Percentiles rank a stretch among this genome's conserved stretches.
These are phyloP conservation scores for Nitzschia palea DNA, from an alignment of 108 stramenopile species.

Conservation along the genomic window DNA sequence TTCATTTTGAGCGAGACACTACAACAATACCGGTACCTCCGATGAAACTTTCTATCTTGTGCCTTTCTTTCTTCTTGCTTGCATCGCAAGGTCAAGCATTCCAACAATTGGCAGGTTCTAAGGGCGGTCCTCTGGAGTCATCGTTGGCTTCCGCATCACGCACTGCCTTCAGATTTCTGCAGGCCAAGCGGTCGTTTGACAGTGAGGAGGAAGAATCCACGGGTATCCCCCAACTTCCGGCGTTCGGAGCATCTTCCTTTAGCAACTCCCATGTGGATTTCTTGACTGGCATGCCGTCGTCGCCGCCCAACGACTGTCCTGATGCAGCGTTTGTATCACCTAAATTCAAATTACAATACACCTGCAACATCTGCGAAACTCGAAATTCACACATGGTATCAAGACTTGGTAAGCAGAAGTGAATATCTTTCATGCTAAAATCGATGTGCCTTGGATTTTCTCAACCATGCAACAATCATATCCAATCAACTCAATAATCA, in stretches of 20 bases:
- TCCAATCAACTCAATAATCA: not conserved
- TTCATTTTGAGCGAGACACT: no score
- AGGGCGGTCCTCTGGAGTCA: no score
- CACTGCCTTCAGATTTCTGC: no score
- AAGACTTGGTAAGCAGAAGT: slow-evolving; percentile 30
- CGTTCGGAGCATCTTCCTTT: slow-evolving; percentile 10
- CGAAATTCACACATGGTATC: slow-evolving; percentile 60
- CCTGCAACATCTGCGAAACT: slow-evolving; percentile 71
- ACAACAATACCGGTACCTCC: no score
- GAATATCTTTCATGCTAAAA: not conserved
- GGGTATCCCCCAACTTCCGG: slow-evolving; percentile 11
- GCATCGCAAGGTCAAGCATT: no score
- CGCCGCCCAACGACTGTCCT: not conserved
- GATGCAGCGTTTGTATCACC: slow-evolving; percentile 24
- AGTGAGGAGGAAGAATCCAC: slow-evolving; percentile 6
- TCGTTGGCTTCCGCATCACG: no score
- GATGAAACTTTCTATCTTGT: no score
- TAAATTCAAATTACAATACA: slow-evolving; percentile 81
- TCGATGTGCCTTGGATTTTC: not conserved
- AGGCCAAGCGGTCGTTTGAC: not conserved
- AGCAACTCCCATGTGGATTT: not conserved
- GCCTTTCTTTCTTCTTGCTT: no score
- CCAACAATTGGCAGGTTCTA: no score
- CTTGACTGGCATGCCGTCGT: not conserved
- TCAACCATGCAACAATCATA: not conserved